phyloP scores from a whole-genome alignment of 139 green algal genomes.

The Chlorella sorokiniana region DNA sequence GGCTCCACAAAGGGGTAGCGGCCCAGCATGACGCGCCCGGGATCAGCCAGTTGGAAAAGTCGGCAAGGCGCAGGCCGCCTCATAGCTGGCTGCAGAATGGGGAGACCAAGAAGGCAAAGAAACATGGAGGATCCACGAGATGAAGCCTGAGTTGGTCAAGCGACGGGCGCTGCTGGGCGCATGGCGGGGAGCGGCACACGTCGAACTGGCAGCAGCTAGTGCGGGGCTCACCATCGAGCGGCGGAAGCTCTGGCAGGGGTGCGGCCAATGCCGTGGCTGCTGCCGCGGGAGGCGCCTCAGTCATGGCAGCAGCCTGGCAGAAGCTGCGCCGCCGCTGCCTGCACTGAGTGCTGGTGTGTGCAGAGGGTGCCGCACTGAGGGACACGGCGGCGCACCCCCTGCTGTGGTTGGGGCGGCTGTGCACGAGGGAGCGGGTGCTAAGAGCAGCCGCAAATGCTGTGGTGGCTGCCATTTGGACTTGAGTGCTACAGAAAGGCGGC shows the following conservation, averaged over 20 bases:
- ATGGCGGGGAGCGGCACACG: too few species aligned
- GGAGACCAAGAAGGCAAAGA: neutral
- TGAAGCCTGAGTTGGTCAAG: neutral
- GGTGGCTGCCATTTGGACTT: too few species aligned
- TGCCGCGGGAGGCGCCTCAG: neutral
- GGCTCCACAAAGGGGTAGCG: slow-evolving; percentile 87
- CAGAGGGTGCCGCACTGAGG: too few species aligned
- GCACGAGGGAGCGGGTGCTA: too few species aligned
- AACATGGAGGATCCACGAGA: neutral
- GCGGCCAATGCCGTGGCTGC: neutral
- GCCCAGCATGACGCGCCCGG: slow-evolving; percentile 78
- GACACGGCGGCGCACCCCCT: too few species aligned
- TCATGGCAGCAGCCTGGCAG: neutral
- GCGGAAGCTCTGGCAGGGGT: neutral
- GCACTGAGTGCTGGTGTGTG: neutral
- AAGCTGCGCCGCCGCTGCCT: neutral
- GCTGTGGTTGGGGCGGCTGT: too few species aligned
- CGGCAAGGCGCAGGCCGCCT: slow-evolving; percentile 49
- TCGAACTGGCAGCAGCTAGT: neutral
- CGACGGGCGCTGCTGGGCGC: neutral
- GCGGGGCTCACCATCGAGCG: slow-evolving; percentile 11
- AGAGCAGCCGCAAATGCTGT: too few species aligned
- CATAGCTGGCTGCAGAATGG: slow-evolving; percentile 56
- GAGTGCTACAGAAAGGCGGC: too few species aligned
- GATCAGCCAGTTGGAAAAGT: slow-evolving; percentile 87